phyloP scores from a whole-genome alignment of 2,329 filamentous ascomycete species.

The Amphichorda felina region DNA sequence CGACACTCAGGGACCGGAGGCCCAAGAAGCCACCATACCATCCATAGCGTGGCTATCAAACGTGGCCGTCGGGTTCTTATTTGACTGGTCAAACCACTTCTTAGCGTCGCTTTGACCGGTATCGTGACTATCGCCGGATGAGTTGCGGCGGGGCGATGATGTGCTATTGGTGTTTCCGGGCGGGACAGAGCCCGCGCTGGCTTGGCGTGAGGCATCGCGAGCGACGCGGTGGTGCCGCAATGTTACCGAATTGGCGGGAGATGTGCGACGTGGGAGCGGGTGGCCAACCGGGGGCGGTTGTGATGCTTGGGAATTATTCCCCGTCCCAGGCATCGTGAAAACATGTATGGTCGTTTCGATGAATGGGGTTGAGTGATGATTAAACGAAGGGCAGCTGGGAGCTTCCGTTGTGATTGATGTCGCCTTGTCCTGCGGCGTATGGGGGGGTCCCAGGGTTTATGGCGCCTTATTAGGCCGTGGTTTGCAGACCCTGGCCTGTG shows the following conservation, averaged over 20 bases:
- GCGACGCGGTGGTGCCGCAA: slow-evolving; percentile 32
- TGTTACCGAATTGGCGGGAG: slow-evolving; percentile 33
- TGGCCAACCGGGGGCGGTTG: slow-evolving; percentile 14
- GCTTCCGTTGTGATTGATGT: no score
- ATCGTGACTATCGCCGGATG: slow-evolving; percentile 35
- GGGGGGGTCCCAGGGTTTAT: no score
- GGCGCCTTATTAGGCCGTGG: no score
- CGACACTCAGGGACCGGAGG: background rate
- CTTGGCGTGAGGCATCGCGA: slow-evolving; percentile 25
- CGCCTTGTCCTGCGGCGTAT: no score
- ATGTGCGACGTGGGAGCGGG: slow-evolving; percentile 29
- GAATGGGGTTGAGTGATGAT: no score
- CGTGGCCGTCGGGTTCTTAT: slow-evolving; percentile 31
- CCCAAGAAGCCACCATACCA: slow-evolving; percentile 15
- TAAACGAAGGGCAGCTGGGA: no score
- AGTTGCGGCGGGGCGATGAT: slow-evolving; percentile 21
- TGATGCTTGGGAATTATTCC: slow-evolving; percentile 10
- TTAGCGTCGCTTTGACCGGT: slow-evolving; percentile 37
- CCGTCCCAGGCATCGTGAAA: slow-evolving; percentile 17
- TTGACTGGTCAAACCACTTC: slow-evolving; percentile 42
- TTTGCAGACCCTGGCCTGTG: background rate
- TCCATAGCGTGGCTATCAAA: slow-evolving; percentile 35
- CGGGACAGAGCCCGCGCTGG: slow-evolving; percentile 11
- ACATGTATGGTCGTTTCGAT: background rate
- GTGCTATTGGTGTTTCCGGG: slow-evolving; percentile 5